These are phyloP conservation scores for Lasiosphaeria miniovina DNA, from an alignment of 495 filamentous ascomycete species.

Conservation along the genomic window DNA sequence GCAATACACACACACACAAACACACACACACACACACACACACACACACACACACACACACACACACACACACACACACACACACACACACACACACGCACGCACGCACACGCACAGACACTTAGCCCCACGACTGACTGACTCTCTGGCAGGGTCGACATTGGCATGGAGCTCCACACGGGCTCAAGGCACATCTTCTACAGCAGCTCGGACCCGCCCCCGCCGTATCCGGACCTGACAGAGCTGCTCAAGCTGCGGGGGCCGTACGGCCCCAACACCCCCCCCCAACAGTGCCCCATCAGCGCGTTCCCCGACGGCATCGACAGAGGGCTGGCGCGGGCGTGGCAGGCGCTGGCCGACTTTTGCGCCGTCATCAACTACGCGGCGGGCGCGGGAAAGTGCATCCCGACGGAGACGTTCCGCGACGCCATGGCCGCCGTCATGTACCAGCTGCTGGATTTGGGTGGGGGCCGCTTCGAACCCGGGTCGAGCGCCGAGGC, in stretches of 20 bases:
- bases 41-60: not conserved
- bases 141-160: conserved; percentile 23
- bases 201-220: conserved; percentile 23
- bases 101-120: no score
- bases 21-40: not conserved
- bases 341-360: conserved; percentile 32
- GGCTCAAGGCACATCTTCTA: conserved; percentile 34
- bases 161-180: conserved; percentile 31
- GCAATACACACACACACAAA: not conserved
- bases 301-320: conserved; percentile 2
- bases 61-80: not conserved
- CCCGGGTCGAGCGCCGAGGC: conserved; percentile 30
- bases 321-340: conserved; percentile 23
- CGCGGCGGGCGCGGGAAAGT: conserved; percentile 19
- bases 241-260: not conserved
- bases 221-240: conserved; percentile 17
- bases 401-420: conserved; percentile 29
- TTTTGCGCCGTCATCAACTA: conserved; percentile 40
- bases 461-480: conserved; percentile 18
- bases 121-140: not conserved
- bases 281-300: not conserved
- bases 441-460: conserved; percentile 42
- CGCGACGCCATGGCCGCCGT: conserved; percentile 39
- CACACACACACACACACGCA: not conserved
- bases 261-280: not conserved